Evolutionary conservation across 495 filamentous ascomycete species (phyloP), one percentile per base, ranked within the genome.

Genomic region (Copromyces sp.): DNA sequence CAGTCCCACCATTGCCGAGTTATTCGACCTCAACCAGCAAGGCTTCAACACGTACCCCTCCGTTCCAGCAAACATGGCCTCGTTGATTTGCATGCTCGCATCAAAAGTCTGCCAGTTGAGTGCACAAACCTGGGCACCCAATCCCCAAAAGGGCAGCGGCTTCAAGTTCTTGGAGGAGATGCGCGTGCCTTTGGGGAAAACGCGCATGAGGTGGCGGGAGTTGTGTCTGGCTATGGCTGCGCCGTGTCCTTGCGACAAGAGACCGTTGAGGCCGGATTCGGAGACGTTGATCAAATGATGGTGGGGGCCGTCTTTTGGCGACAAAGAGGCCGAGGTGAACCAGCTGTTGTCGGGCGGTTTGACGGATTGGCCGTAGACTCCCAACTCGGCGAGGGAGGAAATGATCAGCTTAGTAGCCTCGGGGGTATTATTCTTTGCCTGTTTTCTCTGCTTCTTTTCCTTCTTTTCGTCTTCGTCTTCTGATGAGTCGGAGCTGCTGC

Each of bases 31-130:
- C n/a, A 89, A 75, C 9, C 82, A 80, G 0, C 80, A 79, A 0
- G 86, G 87, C 69, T 89, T 89, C 29, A 89, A 76, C 8, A 88
- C 87, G 71, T 85, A 89, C 35, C 87, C 87, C 17, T 81, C 82
- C 2, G 85, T 84, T 6, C 84, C 85, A 40, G 80, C 82, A 70
- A 89, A 88, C 8, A 89, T 77, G 0, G 87, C 87, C 71, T 88
- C 86, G 72, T 89, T 88, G 69, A 89, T 77, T 77, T 88, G 86
- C 81, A 86, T 84, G 70, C 81, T 79, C 1, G 81, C 82, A 37
- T 83, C 85, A 59, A 87, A 89, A 0, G 84, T 87, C 74, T 88
- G 86, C 86, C 86, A 89, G 75, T 88, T 88, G 70, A 88, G 80
- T 12, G 87, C 87, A 75, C 82, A 84, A 37, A 89, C 85, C 75